Conservation (phyloP, 2,329 filamentous ascomycete genomes). For the Fusarium sp. region DNA sequence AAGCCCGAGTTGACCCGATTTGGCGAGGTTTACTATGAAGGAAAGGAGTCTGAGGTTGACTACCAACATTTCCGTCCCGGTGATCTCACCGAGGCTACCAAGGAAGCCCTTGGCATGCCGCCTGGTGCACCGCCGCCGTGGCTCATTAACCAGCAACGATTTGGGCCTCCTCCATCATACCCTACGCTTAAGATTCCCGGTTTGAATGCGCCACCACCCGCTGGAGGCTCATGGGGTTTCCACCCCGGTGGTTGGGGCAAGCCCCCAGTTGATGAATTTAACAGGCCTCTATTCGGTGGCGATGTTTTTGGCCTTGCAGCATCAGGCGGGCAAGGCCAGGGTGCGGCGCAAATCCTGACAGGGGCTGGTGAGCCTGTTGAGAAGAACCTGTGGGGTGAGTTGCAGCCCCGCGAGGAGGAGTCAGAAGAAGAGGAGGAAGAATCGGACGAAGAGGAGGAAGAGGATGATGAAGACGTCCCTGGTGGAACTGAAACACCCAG, state of each 20-base stretch:
- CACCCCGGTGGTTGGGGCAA: conserved; percentile 96
- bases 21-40: conserved; percentile 99
- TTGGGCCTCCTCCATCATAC: conserved; percentile 93
- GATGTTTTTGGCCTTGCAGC: conserved; percentile 87
- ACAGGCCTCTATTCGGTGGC: conserved; percentile 89
- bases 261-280: conserved; percentile 92
- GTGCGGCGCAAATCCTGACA: conserved; percentile 50
- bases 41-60: conserved; percentile 97
- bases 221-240: conserved; percentile 93
- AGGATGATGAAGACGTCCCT: conserved; percentile 69
- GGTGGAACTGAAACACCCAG: conserved; percentile 78
- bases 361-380: conserved; percentile 81
- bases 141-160: conserved; percentile 96
- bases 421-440: conserved; percentile 80
- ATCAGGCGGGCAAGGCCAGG: conserved; percentile 52
- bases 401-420: conserved; percentile 82
- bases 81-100: conserved; percentile 87
- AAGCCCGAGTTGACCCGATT: conserved; percentile 95
- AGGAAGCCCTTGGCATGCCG: conserved; percentile 93
- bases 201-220: conserved; percentile 90
- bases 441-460: conserved; percentile 75
- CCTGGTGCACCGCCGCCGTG: conserved; percentile 93
- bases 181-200: conserved; percentile 95
- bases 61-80: conserved; percentile 89
- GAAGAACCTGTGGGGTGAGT: conserved; percentile 89